Conservation (phyloP, 441 rosid species). For the Hypseocharis bilobata region DNA sequence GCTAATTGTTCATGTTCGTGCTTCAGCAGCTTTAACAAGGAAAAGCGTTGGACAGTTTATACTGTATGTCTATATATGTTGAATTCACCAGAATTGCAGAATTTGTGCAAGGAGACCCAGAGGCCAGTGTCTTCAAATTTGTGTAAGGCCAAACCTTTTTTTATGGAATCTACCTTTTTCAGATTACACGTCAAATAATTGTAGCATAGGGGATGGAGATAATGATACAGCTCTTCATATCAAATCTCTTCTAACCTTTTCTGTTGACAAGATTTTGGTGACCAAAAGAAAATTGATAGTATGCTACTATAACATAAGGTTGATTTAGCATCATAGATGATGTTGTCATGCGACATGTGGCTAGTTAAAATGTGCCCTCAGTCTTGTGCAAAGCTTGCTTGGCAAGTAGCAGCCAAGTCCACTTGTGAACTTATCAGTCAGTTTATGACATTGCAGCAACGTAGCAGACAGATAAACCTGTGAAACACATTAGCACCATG, state of each 20-base stretch:
- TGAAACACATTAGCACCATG: background rate
- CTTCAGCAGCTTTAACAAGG: conserved; percentile 31
- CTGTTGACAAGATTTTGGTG: conserved; percentile 2
- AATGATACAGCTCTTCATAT: background rate
- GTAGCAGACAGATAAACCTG: background rate
- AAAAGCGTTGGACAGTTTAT: conserved; percentile 62
- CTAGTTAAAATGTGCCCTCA: background rate
- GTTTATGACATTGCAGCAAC: background rate
- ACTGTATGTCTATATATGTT: conserved; percentile 55
- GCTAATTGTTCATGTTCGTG: conserved; percentile 16
- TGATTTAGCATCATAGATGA: background rate
- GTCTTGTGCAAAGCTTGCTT: background rate
- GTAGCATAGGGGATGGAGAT: conserved; percentile 10
- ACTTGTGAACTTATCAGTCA: conserved; percentile 1
- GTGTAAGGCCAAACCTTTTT: conserved; percentile 28
- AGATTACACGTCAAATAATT: background rate
- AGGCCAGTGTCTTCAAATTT: conserved; percentile 24
- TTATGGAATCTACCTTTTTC: background rate
- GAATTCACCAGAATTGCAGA: conserved; percentile 50
- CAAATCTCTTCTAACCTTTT: background rate
- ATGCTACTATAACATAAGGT: background rate
- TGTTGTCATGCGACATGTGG: background rate
- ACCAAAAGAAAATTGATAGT: conserved; percentile 3
- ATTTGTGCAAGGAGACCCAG: conserved; percentile 16
- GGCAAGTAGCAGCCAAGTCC: background rate